A percentile compares a stretch with the other conserved stretches of the same genome.
These are phyloP conservation scores for Xanthoconium stramineum DNA, from an alignment of 768 basidiomycete genomes.

Conservation along the genomic window DNA sequence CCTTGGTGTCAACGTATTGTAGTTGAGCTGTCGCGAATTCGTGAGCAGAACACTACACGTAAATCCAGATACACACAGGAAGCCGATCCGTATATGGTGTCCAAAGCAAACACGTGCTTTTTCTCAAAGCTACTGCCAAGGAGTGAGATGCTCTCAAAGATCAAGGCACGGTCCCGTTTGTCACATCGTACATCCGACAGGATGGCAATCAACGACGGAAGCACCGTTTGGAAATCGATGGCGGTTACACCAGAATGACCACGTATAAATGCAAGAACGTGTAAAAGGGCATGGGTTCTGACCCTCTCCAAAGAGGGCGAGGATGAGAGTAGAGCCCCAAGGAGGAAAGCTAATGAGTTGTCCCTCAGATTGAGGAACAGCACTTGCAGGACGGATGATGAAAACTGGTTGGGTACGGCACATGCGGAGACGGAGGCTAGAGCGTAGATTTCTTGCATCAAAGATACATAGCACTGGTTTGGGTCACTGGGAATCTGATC, in stretches of 20 bases:
- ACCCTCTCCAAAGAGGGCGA: constrained; percentile 30
- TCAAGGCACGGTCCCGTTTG: constrained; percentile 33
- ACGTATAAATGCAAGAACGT: constrained; percentile 76
- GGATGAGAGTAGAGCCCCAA: constrained; percentile 59
- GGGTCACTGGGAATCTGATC: constrained; percentile 11
- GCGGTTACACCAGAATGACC: constrained; percentile 58
- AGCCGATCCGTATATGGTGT: constrained; percentile 63
- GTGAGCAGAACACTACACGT: constrained; percentile 4
- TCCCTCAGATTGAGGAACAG: constrained; percentile 69
- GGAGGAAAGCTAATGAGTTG: constrained; percentile 76
- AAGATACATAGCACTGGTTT: constrained; percentile 47
- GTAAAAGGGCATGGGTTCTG: constrained; percentile 60
- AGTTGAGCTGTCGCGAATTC: constrained; percentile 39
- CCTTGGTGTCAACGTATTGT: constrained; percentile 68
- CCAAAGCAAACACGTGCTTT: constrained; percentile 65
- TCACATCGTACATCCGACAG: constrained; percentile 34
- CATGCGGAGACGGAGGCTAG: constrained; percentile 58
- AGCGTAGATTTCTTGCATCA: constrained; percentile 64
- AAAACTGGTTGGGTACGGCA: constrained; percentile 40
- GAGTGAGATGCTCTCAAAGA: constrained; percentile 53
- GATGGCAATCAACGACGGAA: constrained; percentile 66
- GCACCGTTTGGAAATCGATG: constrained; percentile 76
- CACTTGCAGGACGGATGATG: constrained; percentile 54
- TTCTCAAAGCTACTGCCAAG: constrained; percentile 40
- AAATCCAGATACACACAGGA: constrained; percentile 42